A percentile compares a stretch with the other conserved stretches of the same genome.
These are phyloP conservation scores for Funneliformis geosporum DNA, from an alignment of 192 early-diverging fungal genomes.

Conservation along the genomic window DNA sequence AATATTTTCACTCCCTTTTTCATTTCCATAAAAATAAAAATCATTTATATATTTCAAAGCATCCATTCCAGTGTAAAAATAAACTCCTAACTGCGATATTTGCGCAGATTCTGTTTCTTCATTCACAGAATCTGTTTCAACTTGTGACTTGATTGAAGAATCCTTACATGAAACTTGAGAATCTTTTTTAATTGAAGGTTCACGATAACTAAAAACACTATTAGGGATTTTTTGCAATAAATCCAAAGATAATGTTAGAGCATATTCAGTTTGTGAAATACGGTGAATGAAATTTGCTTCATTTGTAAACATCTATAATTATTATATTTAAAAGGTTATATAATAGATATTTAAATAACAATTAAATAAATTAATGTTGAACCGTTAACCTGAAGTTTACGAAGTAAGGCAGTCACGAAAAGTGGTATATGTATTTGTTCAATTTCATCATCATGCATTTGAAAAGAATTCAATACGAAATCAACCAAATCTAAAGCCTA, in stretches of 20 bases:
- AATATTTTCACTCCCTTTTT: constrained; percentile 12
- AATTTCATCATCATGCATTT: constrained; percentile 81
- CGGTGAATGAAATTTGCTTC: constrained; percentile 9
- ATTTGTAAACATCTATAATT: constrained; percentile 23
- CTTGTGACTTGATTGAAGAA: constrained; percentile 33
- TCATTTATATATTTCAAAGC: constrained; percentile 51
- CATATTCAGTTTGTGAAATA: constrained; percentile 36
- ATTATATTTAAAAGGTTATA: not conserved
- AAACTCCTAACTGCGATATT: constrained; percentile 36
- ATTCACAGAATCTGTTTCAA: constrained; percentile 40
- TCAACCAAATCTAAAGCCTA: constrained; percentile 61
- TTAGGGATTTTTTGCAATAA: constrained; percentile 43
- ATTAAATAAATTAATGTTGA: not conserved
- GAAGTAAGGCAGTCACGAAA: constrained; percentile 61
- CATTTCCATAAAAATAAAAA: constrained; percentile 43
- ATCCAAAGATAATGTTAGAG: constrained; percentile 36
- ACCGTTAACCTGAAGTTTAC: constrained; percentile 50
- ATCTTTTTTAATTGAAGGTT: not conserved
- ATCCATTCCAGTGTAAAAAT: constrained; percentile 44
- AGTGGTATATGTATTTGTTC: constrained; percentile 81
- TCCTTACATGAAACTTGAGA: constrained; percentile 16
- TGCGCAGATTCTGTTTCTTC: constrained; percentile 38
- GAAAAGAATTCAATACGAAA: constrained; percentile 75
- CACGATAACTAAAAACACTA: constrained; percentile 34
- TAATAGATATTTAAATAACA: not conserved